These are phyloP conservation scores for Macaranga tanarius DNA, from an alignment of 441 rosid species.

Conservation along the genomic window DNA sequence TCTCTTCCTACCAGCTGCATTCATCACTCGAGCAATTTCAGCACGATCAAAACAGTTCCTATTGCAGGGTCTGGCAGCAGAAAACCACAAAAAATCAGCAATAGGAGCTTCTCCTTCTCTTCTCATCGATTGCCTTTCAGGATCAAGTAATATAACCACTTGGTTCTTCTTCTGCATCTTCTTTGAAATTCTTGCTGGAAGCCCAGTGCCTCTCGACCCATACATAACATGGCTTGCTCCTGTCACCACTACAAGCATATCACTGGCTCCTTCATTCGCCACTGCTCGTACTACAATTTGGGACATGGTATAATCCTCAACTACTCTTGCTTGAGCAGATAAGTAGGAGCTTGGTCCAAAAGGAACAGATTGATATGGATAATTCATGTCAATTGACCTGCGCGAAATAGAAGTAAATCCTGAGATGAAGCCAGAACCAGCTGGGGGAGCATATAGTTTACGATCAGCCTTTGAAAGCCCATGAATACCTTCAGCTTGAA, in stretches of 20 bases:
- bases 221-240: conserved; percentile 79
- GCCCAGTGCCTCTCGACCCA: conserved; percentile 82
- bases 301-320: conserved; percentile 84
- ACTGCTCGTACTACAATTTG: conserved; percentile 64
- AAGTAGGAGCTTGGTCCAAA: conserved; percentile 92
- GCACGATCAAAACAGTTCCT: conserved; percentile 97
- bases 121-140: conserved; percentile 78
- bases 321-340: conserved; percentile 83
- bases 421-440: conserved; percentile 88
- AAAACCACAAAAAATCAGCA: conserved; percentile 93
- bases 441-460: conserved; percentile 77
- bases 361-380: conserved; percentile 51
- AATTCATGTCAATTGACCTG: conserved; percentile 53
- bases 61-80: conserved; percentile 91
- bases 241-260: conserved; percentile 73
- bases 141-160: conserved; percentile 82
- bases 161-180: conserved; percentile 86
- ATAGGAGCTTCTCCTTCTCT: conserved; percentile 92
- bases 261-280: conserved; percentile 56
- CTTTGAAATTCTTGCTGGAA: conserved; percentile 85
- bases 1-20: conserved; percentile 89
- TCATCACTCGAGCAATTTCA: conserved; percentile 97
- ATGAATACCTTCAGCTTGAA: conserved; percentile 83
- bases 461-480: conserved; percentile 84
- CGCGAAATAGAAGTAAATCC: conserved; percentile 78